Evolutionary conservation across 176 grass and related monocot genomes (phyloP).

Genomic region (Alopecurus myosuroides): DNA sequence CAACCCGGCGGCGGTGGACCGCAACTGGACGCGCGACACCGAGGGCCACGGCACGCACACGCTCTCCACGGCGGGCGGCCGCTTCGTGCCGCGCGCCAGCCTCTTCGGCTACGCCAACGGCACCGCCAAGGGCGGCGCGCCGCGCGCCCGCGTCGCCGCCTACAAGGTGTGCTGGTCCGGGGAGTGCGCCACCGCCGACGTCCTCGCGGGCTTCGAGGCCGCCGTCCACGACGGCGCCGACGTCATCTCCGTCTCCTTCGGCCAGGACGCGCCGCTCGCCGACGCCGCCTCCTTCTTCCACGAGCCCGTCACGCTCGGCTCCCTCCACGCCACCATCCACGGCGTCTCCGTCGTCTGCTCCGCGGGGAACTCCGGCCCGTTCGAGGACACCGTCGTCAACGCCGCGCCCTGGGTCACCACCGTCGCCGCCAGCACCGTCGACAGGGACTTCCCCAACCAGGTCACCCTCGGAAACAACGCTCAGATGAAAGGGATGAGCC

Average conservation of each 20-base stretch:
- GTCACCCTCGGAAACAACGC: constrained; percentile 50
- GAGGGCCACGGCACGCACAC: constrained; percentile 87
- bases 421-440: constrained; percentile 70
- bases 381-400: constrained; percentile 38
- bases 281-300: not conserved
- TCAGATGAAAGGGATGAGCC: constrained; percentile 32
- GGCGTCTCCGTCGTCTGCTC: constrained; percentile 66
- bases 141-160: constrained; percentile 42
- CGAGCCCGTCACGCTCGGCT: constrained; percentile 51
- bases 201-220: constrained; percentile 67
- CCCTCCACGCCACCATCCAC: constrained; percentile 53
- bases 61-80: constrained; percentile 65
- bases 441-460: constrained; percentile 57
- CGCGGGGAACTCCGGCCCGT: constrained; percentile 60
- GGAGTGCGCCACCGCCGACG: constrained; percentile 50
- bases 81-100: constrained; percentile 49
- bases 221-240: constrained; percentile 70
- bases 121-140: constrained; percentile 74
- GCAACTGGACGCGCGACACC: constrained; percentile 52
- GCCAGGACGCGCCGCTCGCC: constrained; percentile 16
- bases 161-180: constrained; percentile 74
- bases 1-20: not conserved
- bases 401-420: constrained; percentile 72
- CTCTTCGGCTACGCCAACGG: constrained; percentile 64
- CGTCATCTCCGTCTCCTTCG: constrained; percentile 70